Evolutionary conservation across 2,329 filamentous ascomycete species (phyloP), one percentile per base, ranked within the genome.

Genomic region (Simplicillium sp.): DNA sequence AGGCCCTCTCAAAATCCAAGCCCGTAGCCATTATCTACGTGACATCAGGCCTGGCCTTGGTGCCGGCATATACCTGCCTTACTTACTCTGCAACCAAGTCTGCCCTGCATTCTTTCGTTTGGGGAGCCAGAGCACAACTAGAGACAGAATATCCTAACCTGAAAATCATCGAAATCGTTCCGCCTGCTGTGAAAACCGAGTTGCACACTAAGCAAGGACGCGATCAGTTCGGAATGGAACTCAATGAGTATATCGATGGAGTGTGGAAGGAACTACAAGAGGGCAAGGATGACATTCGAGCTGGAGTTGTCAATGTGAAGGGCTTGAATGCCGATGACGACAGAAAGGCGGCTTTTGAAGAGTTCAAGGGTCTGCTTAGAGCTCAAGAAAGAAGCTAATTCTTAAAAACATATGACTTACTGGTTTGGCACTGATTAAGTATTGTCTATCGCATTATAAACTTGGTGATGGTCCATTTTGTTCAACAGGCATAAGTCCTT

Each of bases 61-160:
- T 44, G 5, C 41, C 44, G 15, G 25, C 41, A 11, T 11, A 36
- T 11, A 41, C 44, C 11, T 43, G 44, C 12, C 32, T 47, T n/a
- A 43, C 45, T 13, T 49, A 49, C 33, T 47, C 41, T 7, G 38
- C 45, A 2, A 38, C 47, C n/a, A 50, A 50, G 31, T 43, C 47
- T 6, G 47, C 44, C 2, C 36, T 45, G 3, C 47, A 49, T 14
- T 41, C 46, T 9, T 45, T 48, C 3, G 46, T 48, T 2, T 45
- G 41, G 43, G 36, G 37, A 29, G 25, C 40, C 32, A 29, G 39
- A 13, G 14, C 41, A 29, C 37, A 44, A 14, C 34, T 40, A 45
- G 6, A 48, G 41, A 4, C 41, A 42, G 11, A 36, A 44, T 18
- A 40, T 46, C 11, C 34, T 39, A 25, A 25, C 20, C 9, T 25